Evolutionary conservation across 2,329 filamentous ascomycete species (phyloP).

Genomic region (Arachnomyces sp.): DNA sequence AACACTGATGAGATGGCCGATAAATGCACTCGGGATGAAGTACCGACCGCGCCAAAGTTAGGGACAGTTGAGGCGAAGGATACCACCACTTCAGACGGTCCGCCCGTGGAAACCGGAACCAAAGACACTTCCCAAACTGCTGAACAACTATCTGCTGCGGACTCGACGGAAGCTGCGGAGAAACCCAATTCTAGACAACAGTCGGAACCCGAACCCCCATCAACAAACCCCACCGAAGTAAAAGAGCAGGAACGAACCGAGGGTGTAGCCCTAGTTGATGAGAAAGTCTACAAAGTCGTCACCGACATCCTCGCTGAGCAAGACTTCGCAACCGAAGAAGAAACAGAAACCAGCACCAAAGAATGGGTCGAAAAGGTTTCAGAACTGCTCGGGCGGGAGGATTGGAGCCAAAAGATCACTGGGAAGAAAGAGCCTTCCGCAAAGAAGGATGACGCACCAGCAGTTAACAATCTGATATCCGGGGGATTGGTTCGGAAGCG

Average conservation of each 20-base stretch:
- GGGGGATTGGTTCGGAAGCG: conserved; percentile 30
- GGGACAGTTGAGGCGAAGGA: background rate
- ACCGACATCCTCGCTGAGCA: conserved; percentile 33
- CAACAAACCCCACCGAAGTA: background rate
- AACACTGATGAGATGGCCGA: conserved; percentile 25
- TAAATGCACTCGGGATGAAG: conserved; percentile 1
- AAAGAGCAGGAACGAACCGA: too few species aligned
- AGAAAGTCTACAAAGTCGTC: conserved; percentile 31
- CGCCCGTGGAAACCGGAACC: too few species aligned
- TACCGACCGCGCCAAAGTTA: background rate
- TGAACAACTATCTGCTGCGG: too few species aligned
- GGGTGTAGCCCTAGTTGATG: too few species aligned
- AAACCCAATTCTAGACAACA: too few species aligned
- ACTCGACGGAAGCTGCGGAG: too few species aligned
- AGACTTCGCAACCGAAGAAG: conserved; percentile 34
- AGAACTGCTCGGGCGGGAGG: conserved; percentile 27
- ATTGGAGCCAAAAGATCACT: conserved; percentile 28
- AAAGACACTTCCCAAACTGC: too few species aligned
- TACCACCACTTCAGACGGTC: background rate
- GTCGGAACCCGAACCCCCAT: background rate
- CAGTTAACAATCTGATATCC: conserved; percentile 19
- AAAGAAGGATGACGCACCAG: background rate
- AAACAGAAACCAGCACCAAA: conserved; percentile 32
- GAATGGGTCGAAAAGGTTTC: conserved; percentile 35
- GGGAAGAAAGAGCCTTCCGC: conserved; percentile 19